phyloP scores from a whole-genome alignment of 768 basidiomycete species.

The Basidioascus undulatus region DNA sequence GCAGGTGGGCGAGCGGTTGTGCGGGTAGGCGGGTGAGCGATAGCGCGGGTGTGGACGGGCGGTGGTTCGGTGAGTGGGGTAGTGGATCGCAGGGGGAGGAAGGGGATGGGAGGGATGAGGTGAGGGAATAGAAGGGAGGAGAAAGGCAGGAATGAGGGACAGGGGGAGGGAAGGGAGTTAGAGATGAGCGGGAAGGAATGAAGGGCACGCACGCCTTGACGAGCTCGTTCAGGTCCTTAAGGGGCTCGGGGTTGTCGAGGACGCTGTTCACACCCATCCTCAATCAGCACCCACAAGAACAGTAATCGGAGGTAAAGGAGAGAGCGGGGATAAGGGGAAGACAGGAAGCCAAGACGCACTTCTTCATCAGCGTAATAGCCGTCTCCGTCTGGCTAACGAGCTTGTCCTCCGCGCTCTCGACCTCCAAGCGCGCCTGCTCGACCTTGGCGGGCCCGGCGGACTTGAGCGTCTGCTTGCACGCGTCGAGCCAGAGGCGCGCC shows the following conservation, averaged over 20 bases:
- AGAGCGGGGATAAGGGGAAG: neutral
- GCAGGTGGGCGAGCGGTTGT: too few relatives aligned
- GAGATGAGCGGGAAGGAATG: neutral
- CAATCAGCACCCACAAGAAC: too few relatives aligned
- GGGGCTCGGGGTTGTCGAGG: constrained; percentile 53
- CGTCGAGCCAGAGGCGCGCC: constrained; percentile 66
- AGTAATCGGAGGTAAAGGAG: too few relatives aligned
- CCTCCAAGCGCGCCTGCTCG: constrained; percentile 48
- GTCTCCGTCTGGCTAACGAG: constrained; percentile 95
- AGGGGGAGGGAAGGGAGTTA: neutral
- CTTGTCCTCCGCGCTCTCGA: constrained; percentile 40
- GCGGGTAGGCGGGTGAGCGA: too few relatives aligned
- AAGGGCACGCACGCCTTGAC: constrained; percentile 40
- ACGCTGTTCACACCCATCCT: neutral
- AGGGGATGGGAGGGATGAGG: too few relatives aligned
- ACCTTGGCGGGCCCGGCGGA: constrained; percentile 45
- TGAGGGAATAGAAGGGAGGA: too few relatives aligned
- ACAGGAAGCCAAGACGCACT: constrained; percentile 25
- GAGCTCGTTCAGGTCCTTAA: constrained; percentile 81
- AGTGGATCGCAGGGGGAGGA: too few relatives aligned
- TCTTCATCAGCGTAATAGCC: constrained; percentile 88
- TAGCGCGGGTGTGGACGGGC: constrained; percentile 1
- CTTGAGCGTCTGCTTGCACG: constrained; percentile 78
- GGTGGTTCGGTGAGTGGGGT: too few relatives aligned
- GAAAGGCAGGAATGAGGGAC: neutral